phyloP scores from a whole-genome alignment of 371 early-diverging fungal genomes.

The Apophysomyces sp. region DNA sequence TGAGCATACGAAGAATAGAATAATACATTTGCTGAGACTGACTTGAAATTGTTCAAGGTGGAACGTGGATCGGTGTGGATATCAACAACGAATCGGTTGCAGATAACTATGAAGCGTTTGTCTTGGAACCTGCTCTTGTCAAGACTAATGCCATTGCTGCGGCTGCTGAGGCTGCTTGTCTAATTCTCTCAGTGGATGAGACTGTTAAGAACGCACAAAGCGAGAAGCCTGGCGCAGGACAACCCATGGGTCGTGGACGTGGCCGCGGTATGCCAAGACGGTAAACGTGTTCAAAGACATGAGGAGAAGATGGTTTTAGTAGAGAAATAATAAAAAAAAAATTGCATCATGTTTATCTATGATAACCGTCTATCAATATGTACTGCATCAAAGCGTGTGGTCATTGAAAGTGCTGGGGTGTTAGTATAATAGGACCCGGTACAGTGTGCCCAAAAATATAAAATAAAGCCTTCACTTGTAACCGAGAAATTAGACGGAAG shows the following conservation, averaged over 20 bases:
- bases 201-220: conserved; percentile 82
- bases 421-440: no score
- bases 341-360: background rate
- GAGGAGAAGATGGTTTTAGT: background rate
- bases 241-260: conserved; percentile 46
- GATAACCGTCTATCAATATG: no score
- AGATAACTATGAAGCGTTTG: conserved; percentile 93
- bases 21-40: no score
- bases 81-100: conserved; percentile 87
- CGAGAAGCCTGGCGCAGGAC: conserved; percentile 62
- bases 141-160: conserved; percentile 97
- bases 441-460: no score
- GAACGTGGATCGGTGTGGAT: conserved; percentile 94
- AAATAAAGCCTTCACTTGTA: no score
- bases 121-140: conserved; percentile 99
- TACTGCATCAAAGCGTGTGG: no score
- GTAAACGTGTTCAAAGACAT: conserved; percentile 19
- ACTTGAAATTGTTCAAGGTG: conserved; percentile 37
- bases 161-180: conserved; percentile 96
- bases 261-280: conserved; percentile 66
- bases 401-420: no score
- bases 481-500: no score
- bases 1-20: conserved; percentile 35
- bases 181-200: conserved; percentile 96
- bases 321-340: background rate